Conservation (phyloP, 352 stramenopile genomes). For the Pythium periplocum region DNA sequence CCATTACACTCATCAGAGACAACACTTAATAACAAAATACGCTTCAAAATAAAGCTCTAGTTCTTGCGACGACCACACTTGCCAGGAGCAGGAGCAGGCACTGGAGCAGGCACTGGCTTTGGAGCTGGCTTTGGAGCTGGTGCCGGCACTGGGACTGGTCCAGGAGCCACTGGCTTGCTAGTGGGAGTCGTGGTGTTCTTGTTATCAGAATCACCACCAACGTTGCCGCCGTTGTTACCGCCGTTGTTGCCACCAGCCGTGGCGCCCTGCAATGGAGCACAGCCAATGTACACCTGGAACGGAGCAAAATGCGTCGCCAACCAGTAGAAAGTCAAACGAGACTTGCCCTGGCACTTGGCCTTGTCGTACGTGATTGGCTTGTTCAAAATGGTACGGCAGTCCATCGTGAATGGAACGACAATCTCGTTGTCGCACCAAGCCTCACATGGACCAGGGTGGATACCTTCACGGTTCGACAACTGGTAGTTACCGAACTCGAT, state of each 20-base stretch:
- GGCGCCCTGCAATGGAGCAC: background rate
- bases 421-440: slow-evolving; percentile 41
- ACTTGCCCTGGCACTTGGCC: slow-evolving; percentile 29
- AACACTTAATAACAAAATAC: too few relatives aligned
- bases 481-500: slow-evolving; percentile 9
- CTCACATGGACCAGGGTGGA: slow-evolving; percentile 35
- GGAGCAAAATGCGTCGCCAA: slow-evolving; percentile 31
- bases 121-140: too few relatives aligned
- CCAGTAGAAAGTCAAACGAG: slow-evolving; percentile 47
- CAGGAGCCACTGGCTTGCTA: too few relatives aligned
- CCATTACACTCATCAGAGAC: too few relatives aligned
- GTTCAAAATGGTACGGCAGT: slow-evolving; percentile 19
- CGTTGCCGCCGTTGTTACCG: background rate
- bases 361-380: slow-evolving; percentile 29
- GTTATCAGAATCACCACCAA: background rate
- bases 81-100: too few relatives aligned
- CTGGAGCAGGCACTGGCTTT: too few relatives aligned
- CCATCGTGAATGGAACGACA: slow-evolving; percentile 26
- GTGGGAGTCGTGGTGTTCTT: background rate
- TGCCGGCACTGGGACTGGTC: too few relatives aligned
- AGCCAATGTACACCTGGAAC: slow-evolving; percentile 48
- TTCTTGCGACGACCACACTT: too few relatives aligned
- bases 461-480: slow-evolving; percentile 1
- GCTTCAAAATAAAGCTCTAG: too few relatives aligned
- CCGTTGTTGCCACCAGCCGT: background rate